These are phyloP conservation scores for Vitis rupestris DNA, from an alignment of 164 flowering plant genomes.

Conservation along the genomic window DNA sequence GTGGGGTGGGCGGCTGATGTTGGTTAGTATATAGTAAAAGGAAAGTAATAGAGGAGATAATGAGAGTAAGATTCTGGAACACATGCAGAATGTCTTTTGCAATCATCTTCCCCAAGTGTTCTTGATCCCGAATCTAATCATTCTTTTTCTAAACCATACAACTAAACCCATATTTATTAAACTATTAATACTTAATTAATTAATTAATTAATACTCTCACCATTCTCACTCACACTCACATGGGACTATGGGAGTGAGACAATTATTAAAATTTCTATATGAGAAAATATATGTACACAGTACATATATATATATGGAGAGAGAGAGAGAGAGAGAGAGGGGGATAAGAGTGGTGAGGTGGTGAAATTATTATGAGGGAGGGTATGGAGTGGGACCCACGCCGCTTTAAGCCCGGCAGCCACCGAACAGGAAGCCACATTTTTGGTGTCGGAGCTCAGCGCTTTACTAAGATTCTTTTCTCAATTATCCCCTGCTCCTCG, in stretches of 20 bases:
- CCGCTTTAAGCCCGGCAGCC: conserved; percentile 44
- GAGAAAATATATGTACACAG: not conserved
- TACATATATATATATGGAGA: not conserved
- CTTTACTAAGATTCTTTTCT: conserved; percentile 34
- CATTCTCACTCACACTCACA: too few species aligned
- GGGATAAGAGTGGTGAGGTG: conserved; percentile 19
- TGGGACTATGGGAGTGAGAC: too few species aligned
- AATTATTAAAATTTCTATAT: not conserved
- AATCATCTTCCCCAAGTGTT: conserved; percentile 52
- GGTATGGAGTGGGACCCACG: conserved; percentile 28
- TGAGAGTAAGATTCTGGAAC: conserved; percentile 46
- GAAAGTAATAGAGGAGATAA: conserved; percentile 18
- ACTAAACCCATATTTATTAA: not conserved
- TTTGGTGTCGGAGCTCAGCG: conserved; percentile 31
- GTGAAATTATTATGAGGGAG: conserved; percentile 35
- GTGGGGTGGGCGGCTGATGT: conserved; percentile 23
- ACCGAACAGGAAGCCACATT: conserved; percentile 56
- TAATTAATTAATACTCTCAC: too few species aligned
- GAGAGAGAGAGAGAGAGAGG: not conserved
- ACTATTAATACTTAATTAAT: too few species aligned
- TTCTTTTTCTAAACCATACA: conserved; percentile 3
- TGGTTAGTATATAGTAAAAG: too few species aligned
- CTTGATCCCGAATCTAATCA: conserved; percentile 50
- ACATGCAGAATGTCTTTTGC: conserved; percentile 54
- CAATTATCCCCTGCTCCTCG: conserved; percentile 1